Percentiles rank a stretch among this genome's conserved stretches.
Conservation (phyloP, 192 early-diverging fungal genomes). For the Phycomyces blakesleeanus region DNA sequence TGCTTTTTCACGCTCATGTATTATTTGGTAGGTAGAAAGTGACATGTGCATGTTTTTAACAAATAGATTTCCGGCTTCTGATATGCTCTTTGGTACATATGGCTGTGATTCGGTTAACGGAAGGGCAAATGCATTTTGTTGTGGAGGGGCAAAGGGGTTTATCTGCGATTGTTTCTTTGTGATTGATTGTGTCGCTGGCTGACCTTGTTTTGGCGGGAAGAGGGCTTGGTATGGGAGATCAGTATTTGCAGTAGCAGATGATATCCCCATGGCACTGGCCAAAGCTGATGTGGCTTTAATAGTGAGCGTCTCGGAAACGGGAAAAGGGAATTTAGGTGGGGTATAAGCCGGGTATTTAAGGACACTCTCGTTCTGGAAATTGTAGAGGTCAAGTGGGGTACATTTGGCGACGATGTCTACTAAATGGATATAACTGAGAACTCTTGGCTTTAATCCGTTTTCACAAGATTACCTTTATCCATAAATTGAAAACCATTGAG, state of each 20-base stretch:
- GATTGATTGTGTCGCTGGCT: neutral
- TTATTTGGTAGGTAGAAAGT: conserved; percentile 1
- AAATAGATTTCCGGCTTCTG: neutral
- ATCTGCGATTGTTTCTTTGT: neutral
- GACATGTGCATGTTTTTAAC: conserved; percentile 10
- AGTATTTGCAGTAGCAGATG: conserved; percentile 5
- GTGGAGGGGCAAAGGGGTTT: neutral
- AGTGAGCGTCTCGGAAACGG: conserved; percentile 5
- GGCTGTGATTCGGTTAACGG: neutral
- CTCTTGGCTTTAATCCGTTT: neutral
- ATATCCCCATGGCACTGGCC: conserved; percentile 18
- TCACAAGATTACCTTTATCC: conserved; percentile 10
- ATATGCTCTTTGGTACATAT: neutral
- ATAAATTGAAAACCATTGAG: conserved; percentile 39
- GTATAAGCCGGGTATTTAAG: conserved; percentile 15
- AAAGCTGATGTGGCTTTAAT: conserved; percentile 10
- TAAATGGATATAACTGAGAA: neutral
- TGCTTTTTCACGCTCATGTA: neutral
- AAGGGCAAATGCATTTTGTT: neutral
- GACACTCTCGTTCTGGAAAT: conserved; percentile 46
- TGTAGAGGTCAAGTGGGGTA: conserved; percentile 58
- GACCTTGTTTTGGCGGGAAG: conserved; percentile 19
- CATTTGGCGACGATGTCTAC: conserved; percentile 45
- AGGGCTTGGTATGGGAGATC: conserved; percentile 19
- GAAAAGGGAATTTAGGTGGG: neutral